Base-by-base conservation (phyloP, 768 basidiomycete species). In the Boletus tylopilopsis region DNA sequence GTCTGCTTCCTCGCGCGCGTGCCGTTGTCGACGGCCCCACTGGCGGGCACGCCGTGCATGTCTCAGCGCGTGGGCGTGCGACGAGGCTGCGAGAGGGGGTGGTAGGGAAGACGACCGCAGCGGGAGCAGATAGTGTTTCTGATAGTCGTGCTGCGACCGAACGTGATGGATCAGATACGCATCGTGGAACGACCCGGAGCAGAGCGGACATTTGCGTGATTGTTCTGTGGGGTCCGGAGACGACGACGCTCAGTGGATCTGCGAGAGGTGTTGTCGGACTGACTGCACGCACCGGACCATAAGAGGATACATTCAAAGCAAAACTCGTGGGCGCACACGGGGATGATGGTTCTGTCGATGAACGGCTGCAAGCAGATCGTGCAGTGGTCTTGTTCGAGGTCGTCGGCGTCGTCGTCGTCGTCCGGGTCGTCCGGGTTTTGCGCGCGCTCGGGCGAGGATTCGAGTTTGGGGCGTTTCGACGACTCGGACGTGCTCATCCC, bases 281-380 rank as follows among this genome's bases (percentile, higher is more conserved):
- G 27, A 10, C 15, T 12, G 22, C n/a, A 70, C 78, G 56, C 51
- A 89, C 89, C 85, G 45, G 87, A 79, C 94, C 93, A 95, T 1
- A 93, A 69, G 40, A 87, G 71, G 21, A 96, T 75, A 64, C 94
- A 97, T 48, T 90, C 88, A 56, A 95, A 95, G 61, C 94, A 97
- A 62, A 94, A 94, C 61, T 90, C 87, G 72, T 97, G 94, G 2
- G 90, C 87, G 67, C 94, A 96, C 8, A 74, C 76, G 2, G 92
- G 90, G 22, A 95, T 73, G 33, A 94, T 77, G 0, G 93, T 87
- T 38, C 87, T 74, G 70, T 96, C 91, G 13, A 76, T 72, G 44
- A 94, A 72, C 11, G 71, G 52, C 59, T 94, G 90, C 21, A 97
- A 72, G 60, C 94, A 97, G 29, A 97, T 95, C 50, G 86, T 83